phyloP scores from a whole-genome alignment of 495 filamentous ascomycete genomes.

The Aspergillus cavernicola region DNA sequence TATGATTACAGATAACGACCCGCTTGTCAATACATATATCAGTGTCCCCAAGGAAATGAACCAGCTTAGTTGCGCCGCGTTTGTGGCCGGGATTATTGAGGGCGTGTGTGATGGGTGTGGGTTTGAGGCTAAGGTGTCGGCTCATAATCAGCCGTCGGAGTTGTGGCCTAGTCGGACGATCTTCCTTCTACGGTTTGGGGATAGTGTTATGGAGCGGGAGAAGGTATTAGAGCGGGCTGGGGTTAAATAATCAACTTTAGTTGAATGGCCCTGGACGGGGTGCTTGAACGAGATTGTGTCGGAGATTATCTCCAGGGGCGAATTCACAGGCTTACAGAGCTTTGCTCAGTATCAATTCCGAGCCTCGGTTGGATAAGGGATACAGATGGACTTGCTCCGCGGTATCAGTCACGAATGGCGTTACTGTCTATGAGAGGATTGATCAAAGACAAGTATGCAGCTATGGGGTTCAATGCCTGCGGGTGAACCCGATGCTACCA shows the following conservation, averaged over 20 bases:
- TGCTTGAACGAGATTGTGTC: no score
- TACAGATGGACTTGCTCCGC: not conserved
- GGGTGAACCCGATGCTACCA: not conserved
- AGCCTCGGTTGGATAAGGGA: no score
- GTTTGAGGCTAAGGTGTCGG: constrained; percentile 84
- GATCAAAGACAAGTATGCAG: not conserved
- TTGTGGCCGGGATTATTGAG: constrained; percentile 92
- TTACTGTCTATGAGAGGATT: not conserved
- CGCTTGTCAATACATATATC: constrained; percentile 89
- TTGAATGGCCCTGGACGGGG: no score
- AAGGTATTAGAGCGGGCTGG: constrained; percentile 55
- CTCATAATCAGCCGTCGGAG: constrained; percentile 77
- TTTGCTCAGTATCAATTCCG: no score
- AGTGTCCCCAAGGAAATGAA: constrained; percentile 91
- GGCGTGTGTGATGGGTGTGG: constrained; percentile 90
- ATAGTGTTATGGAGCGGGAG: constrained; percentile 88
- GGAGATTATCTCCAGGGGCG: no score
- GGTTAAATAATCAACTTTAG: constrained; percentile 39
- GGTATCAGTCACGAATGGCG: not conserved
- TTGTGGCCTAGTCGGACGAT: constrained; percentile 96
- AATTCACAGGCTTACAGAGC: no score
- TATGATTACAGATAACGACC: constrained; percentile 98
- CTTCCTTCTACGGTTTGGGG: constrained; percentile 86
- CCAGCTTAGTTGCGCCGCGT: constrained; percentile 94
- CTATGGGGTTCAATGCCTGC: not conserved